A percentile compares a stretch with the other conserved stretches of the same genome.
Conservation (phyloP, 768 basidiomycete genomes). For the Mycena crocata region DNA sequence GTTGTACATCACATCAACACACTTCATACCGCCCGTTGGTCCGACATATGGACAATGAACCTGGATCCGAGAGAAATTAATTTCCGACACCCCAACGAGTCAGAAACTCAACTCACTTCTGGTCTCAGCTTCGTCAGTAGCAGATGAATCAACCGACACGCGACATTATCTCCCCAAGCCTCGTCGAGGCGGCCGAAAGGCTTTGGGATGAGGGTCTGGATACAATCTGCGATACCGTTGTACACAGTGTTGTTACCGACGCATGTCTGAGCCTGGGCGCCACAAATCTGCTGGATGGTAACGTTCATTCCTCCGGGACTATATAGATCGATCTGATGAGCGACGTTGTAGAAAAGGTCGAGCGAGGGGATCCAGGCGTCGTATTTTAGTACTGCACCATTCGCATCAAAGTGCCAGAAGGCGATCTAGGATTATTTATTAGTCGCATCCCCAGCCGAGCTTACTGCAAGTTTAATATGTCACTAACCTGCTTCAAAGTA, state of each 20-base stretch:
- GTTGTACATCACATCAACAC: no score
- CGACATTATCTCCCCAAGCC: constrained; percentile 21
- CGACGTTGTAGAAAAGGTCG: background rate
- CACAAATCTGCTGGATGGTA: constrained; percentile 11
- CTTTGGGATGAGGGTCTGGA: constrained; percentile 5
- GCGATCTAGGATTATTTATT: background rate
- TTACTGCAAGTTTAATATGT: background rate
- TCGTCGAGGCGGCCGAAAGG: constrained; percentile 3
- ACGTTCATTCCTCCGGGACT: background rate
- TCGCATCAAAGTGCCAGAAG: constrained; percentile 15
- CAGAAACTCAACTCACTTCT: background rate
- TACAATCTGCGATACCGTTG: background rate
- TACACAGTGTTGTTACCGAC: constrained; percentile 16
- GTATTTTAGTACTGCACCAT: constrained; percentile 11
- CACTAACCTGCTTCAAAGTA: constrained; percentile 11
- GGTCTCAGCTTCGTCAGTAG: constrained; percentile 18
- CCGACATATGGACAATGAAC: no score
- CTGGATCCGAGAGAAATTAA: no score
- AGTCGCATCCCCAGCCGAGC: background rate
- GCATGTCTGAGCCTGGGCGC: constrained; percentile 9
- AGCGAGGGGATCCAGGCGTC: constrained; percentile 4
- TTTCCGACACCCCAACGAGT: no score
- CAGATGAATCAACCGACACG: constrained; percentile 20
- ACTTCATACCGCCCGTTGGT: no score
- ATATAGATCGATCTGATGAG: background rate